Conservation (phyloP, 129 eudicot genomes). For the Flaveria bidentis region DNA sequence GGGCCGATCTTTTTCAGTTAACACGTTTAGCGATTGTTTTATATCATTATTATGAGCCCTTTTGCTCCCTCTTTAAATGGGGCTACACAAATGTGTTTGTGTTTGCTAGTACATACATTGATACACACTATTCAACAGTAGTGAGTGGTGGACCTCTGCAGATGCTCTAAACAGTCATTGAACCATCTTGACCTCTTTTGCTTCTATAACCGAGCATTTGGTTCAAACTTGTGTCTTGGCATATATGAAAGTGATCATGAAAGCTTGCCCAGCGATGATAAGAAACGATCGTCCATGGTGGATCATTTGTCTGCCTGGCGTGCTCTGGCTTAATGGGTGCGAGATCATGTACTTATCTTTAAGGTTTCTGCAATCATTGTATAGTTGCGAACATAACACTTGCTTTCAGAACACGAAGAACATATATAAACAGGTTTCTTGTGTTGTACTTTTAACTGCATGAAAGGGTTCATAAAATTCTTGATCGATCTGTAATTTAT, state of each 20-base stretch:
- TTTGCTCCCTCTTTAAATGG: constrained; percentile 19
- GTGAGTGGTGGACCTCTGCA: constrained; percentile 3
- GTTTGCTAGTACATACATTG: too few species aligned
- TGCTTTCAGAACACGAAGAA: too few species aligned
- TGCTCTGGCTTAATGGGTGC: not conserved
- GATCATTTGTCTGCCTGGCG: too few species aligned
- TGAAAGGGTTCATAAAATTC: not conserved
- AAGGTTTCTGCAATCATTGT: constrained; percentile 33
- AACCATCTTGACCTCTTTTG: constrained; percentile 13
- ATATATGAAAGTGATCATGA: too few species aligned
- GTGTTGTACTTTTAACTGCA: not conserved
- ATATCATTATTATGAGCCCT: constrained; percentile 1
- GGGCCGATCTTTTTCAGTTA: not conserved
- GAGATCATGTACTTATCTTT: constrained; percentile 25
- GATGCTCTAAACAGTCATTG: constrained; percentile 8
- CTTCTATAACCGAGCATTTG: too few species aligned
- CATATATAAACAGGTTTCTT: not conserved
- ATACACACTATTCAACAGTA: not conserved
- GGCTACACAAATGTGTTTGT: not conserved
- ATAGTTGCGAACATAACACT: constrained; percentile 1
- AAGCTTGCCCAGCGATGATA: too few species aligned
- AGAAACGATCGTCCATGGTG: too few species aligned
- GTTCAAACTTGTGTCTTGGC: too few species aligned
- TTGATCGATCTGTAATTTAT: not conserved
- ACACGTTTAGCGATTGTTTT: not conserved